phyloP scores from a whole-genome alignment of 2,329 filamentous ascomycete genomes.

The Cladosporium sp. region DNA sequence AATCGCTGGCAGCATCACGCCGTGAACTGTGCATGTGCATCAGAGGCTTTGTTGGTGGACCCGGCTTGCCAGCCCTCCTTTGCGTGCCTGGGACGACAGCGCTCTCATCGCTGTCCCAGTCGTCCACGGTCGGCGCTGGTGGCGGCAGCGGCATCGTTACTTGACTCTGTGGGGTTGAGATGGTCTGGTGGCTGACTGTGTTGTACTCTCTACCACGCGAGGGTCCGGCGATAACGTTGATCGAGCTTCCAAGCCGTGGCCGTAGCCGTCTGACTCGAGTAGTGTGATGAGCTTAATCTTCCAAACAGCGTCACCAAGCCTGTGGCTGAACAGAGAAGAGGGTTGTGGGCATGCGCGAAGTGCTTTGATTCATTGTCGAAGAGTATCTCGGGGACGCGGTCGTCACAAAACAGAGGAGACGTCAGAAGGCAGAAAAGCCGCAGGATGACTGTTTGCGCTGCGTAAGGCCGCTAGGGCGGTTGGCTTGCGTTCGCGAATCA shows the following conservation, averaged over 20 bases:
- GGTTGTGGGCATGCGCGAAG: conserved; percentile 5
- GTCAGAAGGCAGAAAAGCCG: conserved; percentile 11
- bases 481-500: conserved; percentile 18
- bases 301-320: conserved; percentile 7
- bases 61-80: conserved; percentile 45
- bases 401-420: conserved; percentile 15
- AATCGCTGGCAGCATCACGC: conserved; percentile 54
- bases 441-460: conserved; percentile 28
- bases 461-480: conserved; percentile 16
- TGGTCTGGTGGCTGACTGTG: neutral
- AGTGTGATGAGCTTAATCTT: neutral
- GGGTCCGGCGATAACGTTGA: neutral
- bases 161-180: neutral
- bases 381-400: conserved; percentile 24
- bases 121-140: conserved; percentile 31
- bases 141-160: conserved; percentile 11
- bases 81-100: conserved; percentile 43
- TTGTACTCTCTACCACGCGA: conserved; percentile 6
- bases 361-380: conserved; percentile 21
- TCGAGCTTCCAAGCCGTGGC: neutral
- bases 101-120: conserved; percentile 40
- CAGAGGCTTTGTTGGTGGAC: conserved; percentile 39
- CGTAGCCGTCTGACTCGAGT: neutral
- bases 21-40: conserved; percentile 16
- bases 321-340: neutral